These are phyloP conservation scores for Inga leiocalycina DNA, from an alignment of 306 rosid species.

Conservation along the genomic window DNA sequence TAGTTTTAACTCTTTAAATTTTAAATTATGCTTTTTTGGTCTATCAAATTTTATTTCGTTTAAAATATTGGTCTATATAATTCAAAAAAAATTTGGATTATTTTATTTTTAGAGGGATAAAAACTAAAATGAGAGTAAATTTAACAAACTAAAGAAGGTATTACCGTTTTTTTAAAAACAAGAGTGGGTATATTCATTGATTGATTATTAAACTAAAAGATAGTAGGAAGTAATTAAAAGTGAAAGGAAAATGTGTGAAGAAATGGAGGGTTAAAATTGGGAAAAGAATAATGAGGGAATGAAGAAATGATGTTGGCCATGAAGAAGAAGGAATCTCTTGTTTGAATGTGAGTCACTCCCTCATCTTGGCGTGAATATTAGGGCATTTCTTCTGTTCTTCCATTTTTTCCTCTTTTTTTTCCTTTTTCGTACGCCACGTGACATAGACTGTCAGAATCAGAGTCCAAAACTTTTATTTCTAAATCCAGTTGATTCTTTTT, in stretches of 20 bases:
- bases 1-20: no score
- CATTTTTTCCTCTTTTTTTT: neutral
- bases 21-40: no score
- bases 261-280: neutral
- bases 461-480: no score
- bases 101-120: no score
- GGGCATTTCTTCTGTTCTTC: neutral
- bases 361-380: slow-evolving; percentile 34
- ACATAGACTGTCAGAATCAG: neutral
- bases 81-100: no score
- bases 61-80: no score
- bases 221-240: no score
- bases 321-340: slow-evolving; percentile 24
- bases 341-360: slow-evolving; percentile 29
- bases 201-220: neutral
- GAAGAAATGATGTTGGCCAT: slow-evolving; percentile 28
- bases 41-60: no score
- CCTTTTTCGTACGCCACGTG: neutral
- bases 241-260: neutral
- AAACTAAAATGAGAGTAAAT: no score
- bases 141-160: no score
- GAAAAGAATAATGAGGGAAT: neutral
- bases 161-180: neutral
- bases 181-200: neutral
- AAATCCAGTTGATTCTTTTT: no score